Evolutionary conservation across 768 basidiomycete species (phyloP).

Genomic region (Collybiopsis confluens): DNA sequence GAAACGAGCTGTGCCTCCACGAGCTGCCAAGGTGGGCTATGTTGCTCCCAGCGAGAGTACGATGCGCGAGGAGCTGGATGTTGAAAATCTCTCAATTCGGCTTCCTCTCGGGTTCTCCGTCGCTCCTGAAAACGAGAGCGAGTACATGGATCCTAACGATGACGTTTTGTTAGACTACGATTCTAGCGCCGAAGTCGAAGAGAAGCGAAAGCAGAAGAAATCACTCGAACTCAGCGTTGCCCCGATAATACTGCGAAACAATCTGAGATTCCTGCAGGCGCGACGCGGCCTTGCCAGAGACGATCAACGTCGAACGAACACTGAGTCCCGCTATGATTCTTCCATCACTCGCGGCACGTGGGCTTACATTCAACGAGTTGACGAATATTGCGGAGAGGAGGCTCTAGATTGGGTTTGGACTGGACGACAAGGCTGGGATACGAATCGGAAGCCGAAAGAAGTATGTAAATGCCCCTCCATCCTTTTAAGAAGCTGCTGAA

Average conservation of each 20-base stretch:
- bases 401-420: not conserved
- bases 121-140: conserved; percentile 1
- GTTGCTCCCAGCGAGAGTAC: not conserved
- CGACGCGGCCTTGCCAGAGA: not conserved
- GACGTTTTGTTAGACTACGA: not conserved
- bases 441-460: not conserved
- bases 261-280: not conserved
- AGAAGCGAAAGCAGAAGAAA: not conserved
- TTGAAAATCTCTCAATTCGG: not conserved
- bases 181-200: not conserved
- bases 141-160: not conserved
- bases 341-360: not conserved
- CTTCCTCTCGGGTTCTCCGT: conserved; percentile 1
- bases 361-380: not conserved
- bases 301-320: not conserved
- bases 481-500: no score
- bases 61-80: not conserved
- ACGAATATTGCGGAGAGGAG: not conserved
- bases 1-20: not conserved
- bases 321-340: not conserved
- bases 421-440: not conserved
- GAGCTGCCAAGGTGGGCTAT: not conserved
- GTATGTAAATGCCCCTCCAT: not conserved
- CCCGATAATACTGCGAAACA: not conserved
- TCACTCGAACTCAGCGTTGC: not conserved